Evolutionary conservation across 192 early-diverging fungal genomes (phyloP).

Genomic region (Dispira simplex): DNA sequence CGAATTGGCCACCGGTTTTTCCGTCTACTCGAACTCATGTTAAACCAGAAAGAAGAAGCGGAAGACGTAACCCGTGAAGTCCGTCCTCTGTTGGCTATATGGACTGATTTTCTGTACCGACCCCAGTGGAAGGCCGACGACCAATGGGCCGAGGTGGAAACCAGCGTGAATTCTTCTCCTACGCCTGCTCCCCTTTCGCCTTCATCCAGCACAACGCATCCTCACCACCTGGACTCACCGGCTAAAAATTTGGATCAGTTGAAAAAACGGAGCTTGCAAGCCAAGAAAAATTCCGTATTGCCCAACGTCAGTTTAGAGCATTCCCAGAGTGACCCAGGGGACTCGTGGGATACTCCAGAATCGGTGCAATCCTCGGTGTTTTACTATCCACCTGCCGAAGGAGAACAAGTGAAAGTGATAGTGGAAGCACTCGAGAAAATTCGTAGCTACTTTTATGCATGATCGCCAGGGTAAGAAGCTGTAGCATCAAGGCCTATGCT

Average conservation of each 20-base stretch:
- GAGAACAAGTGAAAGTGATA: background rate
- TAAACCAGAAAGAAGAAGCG: conserved; percentile 4
- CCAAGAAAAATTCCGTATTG: too few species aligned
- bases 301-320: too few species aligned
- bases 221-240: background rate
- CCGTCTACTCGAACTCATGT: conserved; percentile 1
- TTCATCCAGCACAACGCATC: background rate
- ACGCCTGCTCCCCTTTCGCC: background rate
- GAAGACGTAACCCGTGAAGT: conserved; percentile 8
- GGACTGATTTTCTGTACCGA: conserved; percentile 6
- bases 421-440: conserved; percentile 5
- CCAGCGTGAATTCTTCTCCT: background rate
- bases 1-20: background rate
- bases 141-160: conserved; percentile 3
- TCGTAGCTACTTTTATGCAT: conserved; percentile 9
- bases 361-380: conserved; percentile 7
- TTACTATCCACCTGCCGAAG: conserved; percentile 6
- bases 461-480: background rate
- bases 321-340: background rate
- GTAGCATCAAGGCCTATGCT: too few species aligned
- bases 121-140: conserved; percentile 5
- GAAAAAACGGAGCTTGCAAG: too few species aligned
- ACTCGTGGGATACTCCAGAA: background rate
- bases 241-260: background rate
- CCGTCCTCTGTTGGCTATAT: conserved; percentile 2